Evolutionary conservation across 768 basidiomycete genomes (phyloP).

Genomic region (Candolleomyces aberdarensis): DNA sequence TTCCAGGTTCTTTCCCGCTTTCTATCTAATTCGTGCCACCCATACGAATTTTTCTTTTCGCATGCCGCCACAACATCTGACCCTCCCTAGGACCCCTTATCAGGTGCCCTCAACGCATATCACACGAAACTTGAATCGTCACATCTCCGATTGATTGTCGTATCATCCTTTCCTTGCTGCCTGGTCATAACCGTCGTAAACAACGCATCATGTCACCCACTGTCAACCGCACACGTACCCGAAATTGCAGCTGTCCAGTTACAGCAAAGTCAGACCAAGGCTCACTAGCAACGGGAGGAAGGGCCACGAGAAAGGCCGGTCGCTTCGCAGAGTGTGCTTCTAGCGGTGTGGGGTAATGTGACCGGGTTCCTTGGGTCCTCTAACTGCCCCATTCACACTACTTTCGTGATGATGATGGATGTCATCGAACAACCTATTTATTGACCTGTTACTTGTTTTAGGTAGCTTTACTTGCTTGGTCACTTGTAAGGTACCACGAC

Average conservation of each 20-base stretch:
- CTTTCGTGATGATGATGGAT: too few species aligned
- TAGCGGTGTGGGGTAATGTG: constrained; percentile 5
- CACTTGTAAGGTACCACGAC: neutral
- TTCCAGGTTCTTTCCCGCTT: neutral
- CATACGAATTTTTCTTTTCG: neutral
- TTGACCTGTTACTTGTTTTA: neutral
- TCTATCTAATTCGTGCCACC: neutral
- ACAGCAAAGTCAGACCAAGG: neutral
- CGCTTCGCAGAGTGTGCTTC: neutral
- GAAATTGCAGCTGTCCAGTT: neutral
- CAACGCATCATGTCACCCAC: neutral
- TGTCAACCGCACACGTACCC: neutral
- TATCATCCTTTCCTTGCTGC: too few species aligned
- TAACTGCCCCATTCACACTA: neutral
- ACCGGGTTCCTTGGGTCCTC: neutral
- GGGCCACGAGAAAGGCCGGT: neutral
- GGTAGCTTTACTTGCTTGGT: neutral
- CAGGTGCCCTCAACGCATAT: neutral
- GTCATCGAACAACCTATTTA: neutral
- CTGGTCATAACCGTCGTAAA: neutral
- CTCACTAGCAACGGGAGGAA: too few species aligned
- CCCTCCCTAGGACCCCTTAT: neutral
- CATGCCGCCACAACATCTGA: neutral
- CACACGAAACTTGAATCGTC: neutral
- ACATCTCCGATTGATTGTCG: constrained; percentile 3